Evolutionary conservation across 73 alveolate genomes (phyloP).

Genomic region (Paramecium primaurelia): DNA sequence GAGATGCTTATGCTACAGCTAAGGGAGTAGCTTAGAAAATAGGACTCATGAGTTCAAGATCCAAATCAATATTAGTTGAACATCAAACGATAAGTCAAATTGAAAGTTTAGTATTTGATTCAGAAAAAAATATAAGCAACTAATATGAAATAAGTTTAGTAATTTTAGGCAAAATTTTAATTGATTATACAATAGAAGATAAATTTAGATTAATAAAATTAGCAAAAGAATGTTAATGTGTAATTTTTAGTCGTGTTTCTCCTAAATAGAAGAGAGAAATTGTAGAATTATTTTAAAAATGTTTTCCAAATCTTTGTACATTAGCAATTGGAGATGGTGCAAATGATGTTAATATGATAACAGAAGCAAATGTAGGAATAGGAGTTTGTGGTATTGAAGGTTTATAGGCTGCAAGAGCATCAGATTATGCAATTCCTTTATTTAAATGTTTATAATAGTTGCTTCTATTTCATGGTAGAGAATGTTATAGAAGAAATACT

Average conservation of each 20-base stretch:
- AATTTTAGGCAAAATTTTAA: constrained; percentile 53
- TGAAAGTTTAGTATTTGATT: not conserved
- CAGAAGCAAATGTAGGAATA: constrained; percentile 87
- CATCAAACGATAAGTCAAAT: not conserved
- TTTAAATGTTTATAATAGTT: constrained; percentile 76
- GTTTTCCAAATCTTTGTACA: constrained; percentile 72
- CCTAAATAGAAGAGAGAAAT: constrained; percentile 91
- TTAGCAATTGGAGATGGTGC: constrained; percentile 97
- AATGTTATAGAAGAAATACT: constrained; percentile 77
- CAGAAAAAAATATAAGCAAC: not conserved
- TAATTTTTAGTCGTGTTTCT: constrained; percentile 89
- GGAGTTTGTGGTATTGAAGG: constrained; percentile 91
- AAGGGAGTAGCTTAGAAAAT: constrained; percentile 5
- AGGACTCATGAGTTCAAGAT: not conserved
- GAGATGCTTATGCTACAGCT: constrained; percentile 83
- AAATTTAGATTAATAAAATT: not conserved
- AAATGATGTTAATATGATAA: constrained; percentile 94
- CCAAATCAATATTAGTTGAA: not conserved
- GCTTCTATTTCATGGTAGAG: constrained; percentile 88
- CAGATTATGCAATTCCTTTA: constrained; percentile 88
- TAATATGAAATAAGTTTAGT: not conserved
- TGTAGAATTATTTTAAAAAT: constrained; percentile 61
- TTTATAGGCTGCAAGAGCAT: constrained; percentile 87
- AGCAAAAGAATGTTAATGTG: constrained; percentile 59
- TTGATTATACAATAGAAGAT: not conserved